A percentile compares a stretch with the other conserved stretches of the same genome.
These are phyloP conservation scores for Nissolia schottii DNA, from an alignment of 306 rosid species.

Conservation along the genomic window DNA sequence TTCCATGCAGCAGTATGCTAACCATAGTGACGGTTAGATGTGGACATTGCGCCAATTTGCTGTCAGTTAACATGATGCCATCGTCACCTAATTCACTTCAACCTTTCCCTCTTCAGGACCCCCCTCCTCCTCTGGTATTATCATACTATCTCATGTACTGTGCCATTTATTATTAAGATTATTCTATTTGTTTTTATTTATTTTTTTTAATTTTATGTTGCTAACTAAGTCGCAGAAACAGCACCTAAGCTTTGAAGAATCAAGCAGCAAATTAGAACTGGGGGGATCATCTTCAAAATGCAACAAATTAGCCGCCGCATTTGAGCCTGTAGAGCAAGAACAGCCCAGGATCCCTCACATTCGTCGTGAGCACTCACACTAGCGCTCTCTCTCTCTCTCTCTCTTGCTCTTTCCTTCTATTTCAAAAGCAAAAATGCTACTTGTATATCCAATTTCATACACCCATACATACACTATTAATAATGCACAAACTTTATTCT, in stretches of 20 bases:
- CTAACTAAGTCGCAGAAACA: conserved; percentile 49
- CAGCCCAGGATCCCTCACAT: conserved; percentile 76
- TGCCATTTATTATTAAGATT: not conserved
- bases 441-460: too few species aligned
- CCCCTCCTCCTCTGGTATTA: conserved; percentile 56
- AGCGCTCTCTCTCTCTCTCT: too few species aligned
- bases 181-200: not conserved
- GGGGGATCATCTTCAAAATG: conserved; percentile 76
- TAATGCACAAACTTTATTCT: too few species aligned
- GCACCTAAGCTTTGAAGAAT: conserved; percentile 51
- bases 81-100: too few species aligned
- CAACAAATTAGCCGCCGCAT: conserved; percentile 44
- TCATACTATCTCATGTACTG: too few species aligned
- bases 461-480: too few species aligned
- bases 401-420: too few species aligned
- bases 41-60: conserved; percentile 89
- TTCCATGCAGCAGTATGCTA: conserved; percentile 68
- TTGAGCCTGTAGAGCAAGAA: conserved; percentile 56
- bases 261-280: conserved; percentile 46
- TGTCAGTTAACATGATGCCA: conserved; percentile 73
- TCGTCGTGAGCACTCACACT: conserved; percentile 73
- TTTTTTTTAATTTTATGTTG: too few species aligned
- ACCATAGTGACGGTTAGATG: conserved; percentile 89
- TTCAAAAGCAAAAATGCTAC: too few species aligned
- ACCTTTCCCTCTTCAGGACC: conserved; percentile 48